These are phyloP conservation scores for Mucor velutinosus DNA, from an alignment of 371 early-diverging fungal species.

Conservation along the genomic window DNA sequence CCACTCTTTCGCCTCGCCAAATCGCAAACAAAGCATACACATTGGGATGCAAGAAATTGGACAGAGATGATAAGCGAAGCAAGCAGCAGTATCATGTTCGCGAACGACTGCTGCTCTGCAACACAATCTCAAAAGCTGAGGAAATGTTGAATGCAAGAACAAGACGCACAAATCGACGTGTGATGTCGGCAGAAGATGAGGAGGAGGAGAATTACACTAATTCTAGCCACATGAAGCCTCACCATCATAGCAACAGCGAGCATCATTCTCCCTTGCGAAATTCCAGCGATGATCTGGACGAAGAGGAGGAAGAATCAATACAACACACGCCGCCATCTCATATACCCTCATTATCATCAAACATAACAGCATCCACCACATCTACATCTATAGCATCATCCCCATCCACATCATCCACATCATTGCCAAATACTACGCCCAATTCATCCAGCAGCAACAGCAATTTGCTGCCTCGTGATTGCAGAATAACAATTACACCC, in stretches of 20 bases:
- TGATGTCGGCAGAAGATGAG: slow-evolving; percentile 49
- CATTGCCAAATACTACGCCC: not conserved
- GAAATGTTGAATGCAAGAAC: slow-evolving; percentile 40
- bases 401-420: not conserved
- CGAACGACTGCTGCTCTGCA: slow-evolving; percentile 41
- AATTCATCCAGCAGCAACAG: not conserved
- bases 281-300: slow-evolving; percentile 8
- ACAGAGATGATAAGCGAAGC: slow-evolving; percentile 43
- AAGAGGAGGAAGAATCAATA: slow-evolving; percentile 10
- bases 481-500: slow-evolving; percentile 10
- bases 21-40: slow-evolving; percentile 47
- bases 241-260: not conserved
- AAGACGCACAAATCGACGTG: slow-evolving; percentile 46
- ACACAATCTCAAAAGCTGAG: slow-evolving; percentile 46
- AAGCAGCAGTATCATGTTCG: slow-evolving; percentile 43
- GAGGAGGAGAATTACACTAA: slow-evolving; percentile 21
- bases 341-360: slow-evolving; percentile 9
- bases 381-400: not conserved
- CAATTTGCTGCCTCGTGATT: slow-evolving; percentile 8
- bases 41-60: slow-evolving; percentile 44
- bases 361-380: not conserved
- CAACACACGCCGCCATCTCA: not conserved
- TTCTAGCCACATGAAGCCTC: not conserved
- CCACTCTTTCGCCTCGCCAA: slow-evolving; percentile 46
- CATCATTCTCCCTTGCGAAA: slow-evolving; percentile 19